phyloP scores from a whole-genome alignment of 1,284 basidiomycete genomes.

The Agaricales sp. region DNA sequence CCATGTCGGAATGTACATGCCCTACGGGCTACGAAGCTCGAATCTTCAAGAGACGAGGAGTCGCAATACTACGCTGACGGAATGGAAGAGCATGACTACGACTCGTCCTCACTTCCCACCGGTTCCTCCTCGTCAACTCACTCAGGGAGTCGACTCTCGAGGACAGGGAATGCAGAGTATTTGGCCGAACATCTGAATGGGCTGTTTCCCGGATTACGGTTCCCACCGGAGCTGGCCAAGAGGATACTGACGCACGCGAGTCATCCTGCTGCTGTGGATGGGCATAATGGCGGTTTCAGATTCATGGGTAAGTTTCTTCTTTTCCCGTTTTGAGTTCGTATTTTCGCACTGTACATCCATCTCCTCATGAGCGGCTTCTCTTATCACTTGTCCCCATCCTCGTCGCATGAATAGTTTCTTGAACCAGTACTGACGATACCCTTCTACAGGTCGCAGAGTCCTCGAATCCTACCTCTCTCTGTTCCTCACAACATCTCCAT shows the following conservation, averaged over 20 bases:
- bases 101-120: not conserved
- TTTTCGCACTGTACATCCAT: constrained; percentile 1
- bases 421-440: constrained; percentile 5
- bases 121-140: not conserved
- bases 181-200: constrained; percentile 47
- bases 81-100: not conserved
- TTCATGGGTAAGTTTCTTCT: constrained; percentile 54
- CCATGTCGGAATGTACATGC: not conserved
- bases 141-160: not conserved
- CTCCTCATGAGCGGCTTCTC: not conserved
- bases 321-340: constrained; percentile 1
- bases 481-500: constrained; percentile 51
- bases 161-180: constrained; percentile 9
- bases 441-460: constrained; percentile 60
- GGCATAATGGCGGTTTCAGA: constrained; percentile 58
- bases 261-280: constrained; percentile 49
- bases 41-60: not conserved
- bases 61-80: not conserved
- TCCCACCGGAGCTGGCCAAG: constrained; percentile 56
- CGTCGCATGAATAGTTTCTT: too few species aligned
- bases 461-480: constrained; percentile 62
- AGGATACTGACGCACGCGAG: constrained; percentile 69
- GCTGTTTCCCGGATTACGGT: constrained; percentile 55
- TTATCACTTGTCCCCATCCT: too few species aligned
- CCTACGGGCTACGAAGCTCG: not conserved